These are phyloP conservation scores for Allium sativum DNA, from an alignment of 106 monocot species.

Conservation along the genomic window DNA sequence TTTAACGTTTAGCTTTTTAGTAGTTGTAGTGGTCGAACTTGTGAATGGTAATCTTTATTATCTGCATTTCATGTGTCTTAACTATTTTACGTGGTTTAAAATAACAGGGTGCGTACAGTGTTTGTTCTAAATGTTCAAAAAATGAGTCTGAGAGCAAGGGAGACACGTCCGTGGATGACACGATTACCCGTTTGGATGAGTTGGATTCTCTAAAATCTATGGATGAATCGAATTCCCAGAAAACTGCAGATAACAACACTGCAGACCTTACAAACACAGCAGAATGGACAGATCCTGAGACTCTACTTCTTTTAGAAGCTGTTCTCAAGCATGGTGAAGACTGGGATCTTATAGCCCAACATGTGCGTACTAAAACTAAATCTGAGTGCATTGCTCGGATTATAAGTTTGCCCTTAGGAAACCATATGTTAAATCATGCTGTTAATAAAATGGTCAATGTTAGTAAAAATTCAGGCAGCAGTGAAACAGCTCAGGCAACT, in stretches of 20 bases:
- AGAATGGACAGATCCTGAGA: slow-evolving; percentile 82
- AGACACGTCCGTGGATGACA: slow-evolving; percentile 18
- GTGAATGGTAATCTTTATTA: too few relatives aligned
- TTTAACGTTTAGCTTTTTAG: too few relatives aligned
- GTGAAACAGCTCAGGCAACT: slow-evolving; percentile 5
- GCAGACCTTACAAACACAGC: slow-evolving; percentile 3
- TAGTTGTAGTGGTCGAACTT: too few relatives aligned
- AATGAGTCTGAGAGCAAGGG: slow-evolving; percentile 13
- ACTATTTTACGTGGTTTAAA: too few relatives aligned
- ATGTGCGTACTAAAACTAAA: slow-evolving; percentile 71
- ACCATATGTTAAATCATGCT: slow-evolving; percentile 41
- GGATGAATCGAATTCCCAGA: too few relatives aligned
- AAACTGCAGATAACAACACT: too few relatives aligned
- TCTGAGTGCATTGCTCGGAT: slow-evolving; percentile 79
- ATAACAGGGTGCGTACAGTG: slow-evolving; percentile 34
- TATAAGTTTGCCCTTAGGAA: slow-evolving; percentile 81
- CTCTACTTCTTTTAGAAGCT: slow-evolving; percentile 82
- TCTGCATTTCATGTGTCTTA: too few relatives aligned
- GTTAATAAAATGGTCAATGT: slow-evolving; percentile 22
- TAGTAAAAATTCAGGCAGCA: slow-evolving; percentile 10
- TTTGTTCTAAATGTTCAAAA: slow-evolving; percentile 59
- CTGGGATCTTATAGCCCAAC: slow-evolving; percentile 90
- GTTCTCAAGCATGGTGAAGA: slow-evolving; percentile 82
- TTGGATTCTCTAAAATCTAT: neutral
- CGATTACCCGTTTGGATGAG: slow-evolving; percentile 7